Evolutionary conservation across 2,329 filamentous ascomycete species (phyloP).

Genomic region (Fusarium sororula): DNA sequence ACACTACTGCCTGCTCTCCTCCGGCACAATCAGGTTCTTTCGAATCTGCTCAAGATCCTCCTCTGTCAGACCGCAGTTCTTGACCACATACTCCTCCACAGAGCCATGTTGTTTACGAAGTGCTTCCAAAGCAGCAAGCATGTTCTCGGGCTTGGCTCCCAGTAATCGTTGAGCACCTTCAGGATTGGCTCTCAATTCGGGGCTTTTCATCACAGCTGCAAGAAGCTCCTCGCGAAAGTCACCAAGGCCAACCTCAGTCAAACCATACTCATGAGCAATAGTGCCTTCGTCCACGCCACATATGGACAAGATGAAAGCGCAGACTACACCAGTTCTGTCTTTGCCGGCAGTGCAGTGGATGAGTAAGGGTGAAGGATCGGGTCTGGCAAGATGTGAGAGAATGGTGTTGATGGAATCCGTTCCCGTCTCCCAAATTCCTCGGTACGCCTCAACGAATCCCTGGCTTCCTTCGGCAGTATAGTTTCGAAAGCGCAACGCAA

Average conservation of each 20-base stretch:
- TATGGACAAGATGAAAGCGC: slow-evolving; percentile 71
- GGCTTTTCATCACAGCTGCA: slow-evolving; percentile 58
- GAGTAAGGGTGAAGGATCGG: slow-evolving; percentile 60
- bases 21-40: slow-evolving; percentile 56
- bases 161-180: slow-evolving; percentile 57
- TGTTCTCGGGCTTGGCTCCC: slow-evolving; percentile 57
- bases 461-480: slow-evolving; percentile 65
- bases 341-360: slow-evolving; percentile 82
- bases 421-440: slow-evolving; percentile 65
- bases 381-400: slow-evolving; percentile 63
- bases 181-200: slow-evolving; percentile 57
- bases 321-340: slow-evolving; percentile 77
- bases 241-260: slow-evolving; percentile 70
- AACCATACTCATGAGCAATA: slow-evolving; percentile 74
- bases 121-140: slow-evolving; percentile 61
- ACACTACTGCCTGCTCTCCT: slow-evolving; percentile 28
- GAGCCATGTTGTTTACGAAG: slow-evolving; percentile 69
- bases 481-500: slow-evolving; percentile 67
- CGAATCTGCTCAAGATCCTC: slow-evolving; percentile 63
- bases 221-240: slow-evolving; percentile 62
- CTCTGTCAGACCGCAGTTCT: slow-evolving; percentile 65
- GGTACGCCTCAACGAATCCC: slow-evolving; percentile 73
- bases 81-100: slow-evolving; percentile 69
- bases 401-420: slow-evolving; percentile 60
- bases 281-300: slow-evolving; percentile 67